These are phyloP conservation scores for Aureobasidium subglaciale DNA, from an alignment of 2,329 filamentous ascomycete genomes.

Conservation along the genomic window DNA sequence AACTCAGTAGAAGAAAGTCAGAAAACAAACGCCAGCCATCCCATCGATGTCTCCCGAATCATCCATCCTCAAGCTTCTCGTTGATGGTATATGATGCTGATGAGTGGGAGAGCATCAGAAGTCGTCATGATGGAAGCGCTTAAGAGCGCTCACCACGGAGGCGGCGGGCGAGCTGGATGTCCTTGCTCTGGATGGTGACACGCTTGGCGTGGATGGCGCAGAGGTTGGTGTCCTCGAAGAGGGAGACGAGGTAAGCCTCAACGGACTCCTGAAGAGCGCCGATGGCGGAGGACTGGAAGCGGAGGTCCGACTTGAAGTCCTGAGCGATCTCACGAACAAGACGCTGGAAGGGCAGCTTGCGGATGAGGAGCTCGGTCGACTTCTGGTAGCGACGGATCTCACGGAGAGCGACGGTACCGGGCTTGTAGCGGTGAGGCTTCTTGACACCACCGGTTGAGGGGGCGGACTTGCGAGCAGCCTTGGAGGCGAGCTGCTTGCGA, in stretches of 20 bases:
- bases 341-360: slow-evolving; percentile 72
- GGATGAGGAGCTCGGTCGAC: slow-evolving; percentile 77
- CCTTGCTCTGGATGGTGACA: slow-evolving; percentile 66
- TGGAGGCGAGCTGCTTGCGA: slow-evolving; percentile 96
- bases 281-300: slow-evolving; percentile 95
- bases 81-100: slow-evolving; percentile 15
- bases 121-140: slow-evolving; percentile 23
- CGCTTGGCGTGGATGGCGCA: slow-evolving; percentile 95
- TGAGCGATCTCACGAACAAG: slow-evolving; percentile 70
- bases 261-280: slow-evolving; percentile 87
- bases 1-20: slow-evolving; percentile 16
- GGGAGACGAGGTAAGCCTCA: slow-evolving; percentile 90
- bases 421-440: slow-evolving; percentile 51
- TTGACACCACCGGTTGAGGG: slow-evolving; percentile 77
- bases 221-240: slow-evolving; percentile 95
- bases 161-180: slow-evolving; percentile 78
- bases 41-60: slow-evolving; percentile 16
- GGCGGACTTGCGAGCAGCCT: slow-evolving; percentile 96
- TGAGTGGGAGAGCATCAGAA: slow-evolving; percentile 12
- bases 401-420: slow-evolving; percentile 70
- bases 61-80: slow-evolving; percentile 15
- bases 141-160: slow-evolving; percentile 50
- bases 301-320: slow-evolving; percentile 61
- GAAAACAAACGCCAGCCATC: slow-evolving; percentile 17
- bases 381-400: slow-evolving; percentile 90